A percentile compares a stretch with the other conserved stretches of the same genome.
phyloP scores from a whole-genome alignment of 1,284 basidiomycete genomes.

The Tilletia indica region DNA sequence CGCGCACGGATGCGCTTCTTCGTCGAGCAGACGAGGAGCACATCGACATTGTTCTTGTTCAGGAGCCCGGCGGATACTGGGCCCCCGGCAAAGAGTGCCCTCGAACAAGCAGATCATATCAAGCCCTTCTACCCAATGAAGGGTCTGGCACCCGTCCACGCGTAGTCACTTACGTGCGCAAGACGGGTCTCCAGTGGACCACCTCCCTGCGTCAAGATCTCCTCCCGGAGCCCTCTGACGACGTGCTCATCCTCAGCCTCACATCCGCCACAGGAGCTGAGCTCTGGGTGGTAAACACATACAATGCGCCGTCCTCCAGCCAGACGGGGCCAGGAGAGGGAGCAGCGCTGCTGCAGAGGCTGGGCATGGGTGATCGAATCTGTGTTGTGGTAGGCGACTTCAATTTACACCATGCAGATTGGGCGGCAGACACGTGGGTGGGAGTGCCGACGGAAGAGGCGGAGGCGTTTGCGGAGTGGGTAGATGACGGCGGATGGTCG shows the following conservation, averaged over 20 bases:
- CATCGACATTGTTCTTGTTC: neutral
- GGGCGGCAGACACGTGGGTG: neutral
- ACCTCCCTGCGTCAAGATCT: neutral
- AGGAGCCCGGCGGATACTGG: neutral
- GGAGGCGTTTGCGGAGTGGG: neutral
- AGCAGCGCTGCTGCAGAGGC: neutral
- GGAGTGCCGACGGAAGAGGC: neutral
- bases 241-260: neutral
- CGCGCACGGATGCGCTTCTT: slow-evolving; percentile 7
- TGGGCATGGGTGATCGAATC: neutral
- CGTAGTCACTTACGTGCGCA: neutral
- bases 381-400: neutral
- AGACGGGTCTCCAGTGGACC: neutral
- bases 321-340: neutral
- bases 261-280: neutral
- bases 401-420: neutral
- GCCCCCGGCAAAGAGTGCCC: neutral
- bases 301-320: neutral
- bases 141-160: neutral
- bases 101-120: neutral
- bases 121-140: neutral
- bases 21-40: slow-evolving; percentile 5
- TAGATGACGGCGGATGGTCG: neutral
- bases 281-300: neutral
- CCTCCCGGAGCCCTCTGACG: neutral